These are phyloP conservation scores for Centrapalus pauciflorus DNA, from an alignment of 129 eudicot genomes.

Conservation along the genomic window DNA sequence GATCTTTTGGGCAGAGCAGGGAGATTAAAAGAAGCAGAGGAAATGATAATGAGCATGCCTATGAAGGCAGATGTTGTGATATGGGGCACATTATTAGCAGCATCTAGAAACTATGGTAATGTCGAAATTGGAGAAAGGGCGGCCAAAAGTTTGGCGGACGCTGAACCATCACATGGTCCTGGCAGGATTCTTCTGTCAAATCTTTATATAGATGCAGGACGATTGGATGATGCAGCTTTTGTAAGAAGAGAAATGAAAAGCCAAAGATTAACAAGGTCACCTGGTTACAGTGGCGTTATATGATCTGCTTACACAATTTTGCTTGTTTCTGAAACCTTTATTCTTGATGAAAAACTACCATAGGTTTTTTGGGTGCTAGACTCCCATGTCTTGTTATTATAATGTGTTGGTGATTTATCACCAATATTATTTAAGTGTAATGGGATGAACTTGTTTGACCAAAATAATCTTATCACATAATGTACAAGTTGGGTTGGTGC, in stretches of 20 bases:
- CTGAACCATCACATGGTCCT: constrained; percentile 82
- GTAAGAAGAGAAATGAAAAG: constrained; percentile 54
- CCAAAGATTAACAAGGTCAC: constrained; percentile 49
- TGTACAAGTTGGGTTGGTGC: too few species aligned
- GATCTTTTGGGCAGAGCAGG: constrained; percentile 92
- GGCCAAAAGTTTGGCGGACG: constrained; percentile 57
- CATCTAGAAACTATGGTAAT: constrained; percentile 55
- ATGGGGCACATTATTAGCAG: constrained; percentile 87
- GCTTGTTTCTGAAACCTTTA: too few species aligned
- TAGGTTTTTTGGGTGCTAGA: too few species aligned
- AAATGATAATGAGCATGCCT: constrained; percentile 60
- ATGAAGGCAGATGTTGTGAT: constrained; percentile 89
- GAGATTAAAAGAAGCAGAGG: constrained; percentile 71
- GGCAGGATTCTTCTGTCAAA: constrained; percentile 70
- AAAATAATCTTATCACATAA: too few species aligned
- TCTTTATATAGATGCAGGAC: constrained; percentile 74
- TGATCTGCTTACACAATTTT: too few species aligned
- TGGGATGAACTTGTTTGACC: too few species aligned
- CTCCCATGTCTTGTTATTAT: too few species aligned
- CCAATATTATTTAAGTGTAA: too few species aligned
- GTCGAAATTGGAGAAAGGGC: constrained; percentile 78
- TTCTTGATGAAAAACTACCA: neutral
- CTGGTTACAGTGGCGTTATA: constrained; percentile 70
- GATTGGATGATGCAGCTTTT: constrained; percentile 74
- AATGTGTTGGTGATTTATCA: too few species aligned